These are phyloP conservation scores for Basidioascus undulatus DNA, from an alignment of 768 basidiomycete species.

Conservation along the genomic window DNA sequence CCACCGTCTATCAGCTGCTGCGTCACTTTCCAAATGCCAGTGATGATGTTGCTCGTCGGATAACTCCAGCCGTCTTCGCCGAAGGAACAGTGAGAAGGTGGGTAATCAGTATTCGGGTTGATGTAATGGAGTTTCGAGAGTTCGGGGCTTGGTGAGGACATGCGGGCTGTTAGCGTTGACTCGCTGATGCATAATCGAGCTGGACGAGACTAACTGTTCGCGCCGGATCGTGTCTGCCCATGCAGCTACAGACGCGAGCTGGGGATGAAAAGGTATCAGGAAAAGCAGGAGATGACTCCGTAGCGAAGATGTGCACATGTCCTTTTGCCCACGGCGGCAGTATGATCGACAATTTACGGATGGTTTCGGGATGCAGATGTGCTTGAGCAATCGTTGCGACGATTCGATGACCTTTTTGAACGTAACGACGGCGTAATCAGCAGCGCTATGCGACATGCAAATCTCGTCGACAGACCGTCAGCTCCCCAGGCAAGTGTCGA, in stretches of 20 bases:
- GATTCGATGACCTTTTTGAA: constrained; percentile 85
- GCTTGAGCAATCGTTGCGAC: constrained; percentile 87
- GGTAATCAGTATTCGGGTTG: constrained; percentile 24
- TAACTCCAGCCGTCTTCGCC: neutral
- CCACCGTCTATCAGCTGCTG: constrained; percentile 24
- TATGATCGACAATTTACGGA: constrained; percentile 42
- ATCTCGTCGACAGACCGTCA: neutral
- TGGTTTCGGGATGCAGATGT: constrained; percentile 48
- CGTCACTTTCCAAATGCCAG: constrained; percentile 19
- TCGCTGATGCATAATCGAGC: constrained; percentile 6
- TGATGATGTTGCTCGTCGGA: neutral
- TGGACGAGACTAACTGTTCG: constrained; percentile 3
- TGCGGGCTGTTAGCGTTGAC: no score
- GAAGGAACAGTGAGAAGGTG: neutral
- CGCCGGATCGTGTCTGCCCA: constrained; percentile 56
- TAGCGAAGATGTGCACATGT: neutral
- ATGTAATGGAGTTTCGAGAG: constrained; percentile 25
- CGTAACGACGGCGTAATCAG: neutral
- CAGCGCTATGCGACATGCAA: neutral
- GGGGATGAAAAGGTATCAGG: constrained; percentile 24
- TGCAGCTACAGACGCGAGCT: constrained; percentile 55
- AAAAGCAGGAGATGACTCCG: neutral
- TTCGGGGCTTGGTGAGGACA: neutral
- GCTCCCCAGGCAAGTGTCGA: constrained; percentile 8
- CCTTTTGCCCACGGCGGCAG: constrained; percentile 28